These are phyloP conservation scores for Acacia confusa DNA, from an alignment of 306 rosid species.

Conservation along the genomic window DNA sequence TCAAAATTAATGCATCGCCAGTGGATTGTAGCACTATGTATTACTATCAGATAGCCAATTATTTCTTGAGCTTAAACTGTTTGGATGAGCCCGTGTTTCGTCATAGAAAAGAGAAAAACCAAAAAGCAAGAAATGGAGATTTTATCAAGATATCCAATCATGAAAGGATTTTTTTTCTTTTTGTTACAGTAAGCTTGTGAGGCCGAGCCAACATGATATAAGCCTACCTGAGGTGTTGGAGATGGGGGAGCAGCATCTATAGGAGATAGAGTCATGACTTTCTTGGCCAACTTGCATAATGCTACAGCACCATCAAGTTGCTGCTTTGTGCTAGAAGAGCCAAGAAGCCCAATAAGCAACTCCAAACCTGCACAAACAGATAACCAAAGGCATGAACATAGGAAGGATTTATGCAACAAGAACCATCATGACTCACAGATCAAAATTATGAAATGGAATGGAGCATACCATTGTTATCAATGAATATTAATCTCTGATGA, in stretches of 20 bases:
- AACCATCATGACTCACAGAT: slow-evolving; percentile 14
- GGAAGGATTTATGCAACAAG: slow-evolving; percentile 6
- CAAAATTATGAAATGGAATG: slow-evolving; percentile 7
- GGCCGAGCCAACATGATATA: slow-evolving; percentile 5
- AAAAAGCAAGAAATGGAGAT: neutral
- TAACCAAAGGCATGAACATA: slow-evolving; percentile 12
- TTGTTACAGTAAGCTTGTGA: neutral
- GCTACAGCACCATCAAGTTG: slow-evolving; percentile 89
- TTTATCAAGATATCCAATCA: neutral
- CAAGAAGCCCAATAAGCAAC: slow-evolving; percentile 79
- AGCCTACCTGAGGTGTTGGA: slow-evolving; percentile 81
- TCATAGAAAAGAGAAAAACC: neutral
- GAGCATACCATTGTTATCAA: slow-evolving; percentile 68
- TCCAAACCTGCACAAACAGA: slow-evolving; percentile 64
- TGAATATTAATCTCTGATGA: slow-evolving; percentile 71
- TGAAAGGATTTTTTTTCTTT: neutral
- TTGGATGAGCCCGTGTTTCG: neutral
- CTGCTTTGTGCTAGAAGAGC: slow-evolving; percentile 61
- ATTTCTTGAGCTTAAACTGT: neutral
- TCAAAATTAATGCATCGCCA: neutral
- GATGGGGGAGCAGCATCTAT: slow-evolving; percentile 93
- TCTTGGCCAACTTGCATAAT: slow-evolving; percentile 73
- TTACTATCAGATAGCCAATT: neutral
- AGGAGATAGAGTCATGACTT: slow-evolving; percentile 70
- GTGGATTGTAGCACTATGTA: neutral